A percentile compares a stretch with the other conserved stretches of the same genome.
Evolutionary conservation across 257 asterid species (phyloP).

Genomic region (Ocimum tenuiflorum): DNA sequence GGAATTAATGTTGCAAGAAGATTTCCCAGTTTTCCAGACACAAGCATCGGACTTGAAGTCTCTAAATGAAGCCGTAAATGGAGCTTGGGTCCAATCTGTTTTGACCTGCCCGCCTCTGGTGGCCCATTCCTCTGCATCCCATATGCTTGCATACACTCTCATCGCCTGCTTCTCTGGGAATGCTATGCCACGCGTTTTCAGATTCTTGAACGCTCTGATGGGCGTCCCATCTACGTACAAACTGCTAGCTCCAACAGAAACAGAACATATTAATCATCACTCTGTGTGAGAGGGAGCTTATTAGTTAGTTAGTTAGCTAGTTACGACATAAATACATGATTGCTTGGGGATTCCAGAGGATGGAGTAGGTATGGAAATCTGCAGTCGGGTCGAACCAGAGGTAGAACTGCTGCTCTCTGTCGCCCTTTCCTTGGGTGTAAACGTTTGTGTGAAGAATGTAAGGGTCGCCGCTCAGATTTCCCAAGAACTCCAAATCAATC

Average conservation of each 20-base stretch:
- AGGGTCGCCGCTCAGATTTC: slow-evolving; percentile 19
- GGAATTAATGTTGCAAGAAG: not conserved
- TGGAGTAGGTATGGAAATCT: slow-evolving; percentile 19
- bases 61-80: slow-evolving; percentile 25
- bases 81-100: slow-evolving; percentile 40
- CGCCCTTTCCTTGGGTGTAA: not conserved
- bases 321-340: slow-evolving; percentile 29
- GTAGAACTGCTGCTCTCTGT: no score
- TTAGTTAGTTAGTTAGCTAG: no score
- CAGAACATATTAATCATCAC: no score
- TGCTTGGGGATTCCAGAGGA: slow-evolving; percentile 38
- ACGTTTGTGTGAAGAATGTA: slow-evolving; percentile 34
- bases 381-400: slow-evolving; percentile 48
- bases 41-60: slow-evolving; percentile 29
- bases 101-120: slow-evolving; percentile 41
- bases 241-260: not conserved
- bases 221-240: slow-evolving; percentile 19
- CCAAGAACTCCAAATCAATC: slow-evolving; percentile 47
- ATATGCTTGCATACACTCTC: slow-evolving; percentile 4
- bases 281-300: no score
- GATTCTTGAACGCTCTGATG: slow-evolving; percentile 11
- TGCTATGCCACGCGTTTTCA: slow-evolving; percentile 17
- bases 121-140: slow-evolving; percentile 37
- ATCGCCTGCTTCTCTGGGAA: slow-evolving; percentile 27
- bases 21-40: slow-evolving; percentile 21